phyloP scores from a whole-genome alignment of 148 eudicot genomes.

The Chenopodium formosanum region DNA sequence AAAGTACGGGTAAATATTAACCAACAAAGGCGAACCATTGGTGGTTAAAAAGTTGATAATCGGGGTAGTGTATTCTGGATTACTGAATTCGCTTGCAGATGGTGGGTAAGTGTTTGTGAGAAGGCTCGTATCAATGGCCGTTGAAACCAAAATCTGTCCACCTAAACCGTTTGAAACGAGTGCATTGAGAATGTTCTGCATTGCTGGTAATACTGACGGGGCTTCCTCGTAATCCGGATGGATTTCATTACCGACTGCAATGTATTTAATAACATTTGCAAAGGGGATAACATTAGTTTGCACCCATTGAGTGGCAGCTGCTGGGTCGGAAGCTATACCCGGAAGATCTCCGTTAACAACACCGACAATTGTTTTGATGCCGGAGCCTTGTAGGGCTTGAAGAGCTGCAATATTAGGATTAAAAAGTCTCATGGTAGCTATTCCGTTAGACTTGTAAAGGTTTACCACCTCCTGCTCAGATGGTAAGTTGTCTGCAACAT shows the following conservation, averaged over 20 bases:
- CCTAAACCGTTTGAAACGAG: conserved; percentile 11
- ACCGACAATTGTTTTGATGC: conserved; percentile 31
- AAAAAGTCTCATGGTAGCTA: conserved; percentile 33
- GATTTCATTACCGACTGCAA: conserved; percentile 42
- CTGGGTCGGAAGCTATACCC: conserved; percentile 13
- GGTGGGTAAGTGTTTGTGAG: conserved; percentile 27
- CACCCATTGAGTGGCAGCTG: conserved; percentile 30
- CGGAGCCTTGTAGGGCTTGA: conserved; percentile 32
- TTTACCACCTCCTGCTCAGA: conserved; percentile 17
- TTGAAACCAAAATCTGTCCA: conserved; percentile 31
- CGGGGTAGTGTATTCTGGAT: conserved; percentile 13
- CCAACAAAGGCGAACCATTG: conserved; percentile 29
- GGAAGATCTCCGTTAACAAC: conserved; percentile 31
- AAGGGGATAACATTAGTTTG: conserved; percentile 26
- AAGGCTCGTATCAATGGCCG: conserved; percentile 10
- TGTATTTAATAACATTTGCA: conserved; percentile 30
- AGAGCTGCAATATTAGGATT: conserved; percentile 22
- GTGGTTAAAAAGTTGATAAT: conserved; percentile 23
- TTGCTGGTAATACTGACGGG: conserved; percentile 33
- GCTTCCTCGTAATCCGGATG: conserved; percentile 14
- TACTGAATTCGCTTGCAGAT: conserved; percentile 14
- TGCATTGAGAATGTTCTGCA: conserved; percentile 37
- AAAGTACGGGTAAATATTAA: conserved; percentile 35
- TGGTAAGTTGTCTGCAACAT: conserved; percentile 33
- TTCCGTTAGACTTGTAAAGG: conserved; percentile 31